These are phyloP conservation scores for Grammothele lineata DNA, from an alignment of 768 basidiomycete genomes.

Conservation along the genomic window DNA sequence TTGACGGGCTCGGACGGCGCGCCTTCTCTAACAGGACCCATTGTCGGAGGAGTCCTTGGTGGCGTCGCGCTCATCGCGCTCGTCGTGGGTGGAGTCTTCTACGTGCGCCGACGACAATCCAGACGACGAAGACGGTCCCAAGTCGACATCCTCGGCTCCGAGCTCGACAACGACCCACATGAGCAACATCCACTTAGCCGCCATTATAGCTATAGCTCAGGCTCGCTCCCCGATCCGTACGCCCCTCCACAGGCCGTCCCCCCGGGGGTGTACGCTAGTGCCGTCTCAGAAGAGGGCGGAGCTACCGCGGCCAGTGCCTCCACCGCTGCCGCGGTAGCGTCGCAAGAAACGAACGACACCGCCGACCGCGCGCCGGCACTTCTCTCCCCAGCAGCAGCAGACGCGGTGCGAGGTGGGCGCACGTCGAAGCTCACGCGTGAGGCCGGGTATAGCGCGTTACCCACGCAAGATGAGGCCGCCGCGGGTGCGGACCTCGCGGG, in stretches of 20 bases:
- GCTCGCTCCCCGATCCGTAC: too few species aligned
- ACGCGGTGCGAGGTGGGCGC: neutral
- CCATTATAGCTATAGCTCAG: too few species aligned
- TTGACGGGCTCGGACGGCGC: too few species aligned
- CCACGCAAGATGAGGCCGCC: neutral
- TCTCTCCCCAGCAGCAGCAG: neutral
- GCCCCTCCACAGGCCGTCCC: too few species aligned
- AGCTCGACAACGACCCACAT: neutral
- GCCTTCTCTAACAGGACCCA: neutral
- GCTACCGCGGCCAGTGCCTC: too few species aligned
- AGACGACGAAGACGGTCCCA: neutral
- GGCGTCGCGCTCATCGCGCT: constrained; percentile 1
- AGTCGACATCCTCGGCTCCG: too few species aligned
- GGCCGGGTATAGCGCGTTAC: too few species aligned
- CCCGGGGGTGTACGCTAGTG: too few species aligned
- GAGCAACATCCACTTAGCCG: neutral
- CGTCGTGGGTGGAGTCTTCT: constrained; percentile 2
- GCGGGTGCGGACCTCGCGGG: constrained; percentile 7
- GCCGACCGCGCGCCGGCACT: neutral
- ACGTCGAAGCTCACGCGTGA: too few species aligned
- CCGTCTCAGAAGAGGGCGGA: too few species aligned
- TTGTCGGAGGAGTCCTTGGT: constrained; percentile 10
- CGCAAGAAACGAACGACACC: too few species aligned
- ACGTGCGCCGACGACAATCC: neutral
- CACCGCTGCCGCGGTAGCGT: too few species aligned